Base-by-base conservation (phyloP, 2,329 filamentous ascomycete genomes). In the Colletotrichum sp. region DNA sequence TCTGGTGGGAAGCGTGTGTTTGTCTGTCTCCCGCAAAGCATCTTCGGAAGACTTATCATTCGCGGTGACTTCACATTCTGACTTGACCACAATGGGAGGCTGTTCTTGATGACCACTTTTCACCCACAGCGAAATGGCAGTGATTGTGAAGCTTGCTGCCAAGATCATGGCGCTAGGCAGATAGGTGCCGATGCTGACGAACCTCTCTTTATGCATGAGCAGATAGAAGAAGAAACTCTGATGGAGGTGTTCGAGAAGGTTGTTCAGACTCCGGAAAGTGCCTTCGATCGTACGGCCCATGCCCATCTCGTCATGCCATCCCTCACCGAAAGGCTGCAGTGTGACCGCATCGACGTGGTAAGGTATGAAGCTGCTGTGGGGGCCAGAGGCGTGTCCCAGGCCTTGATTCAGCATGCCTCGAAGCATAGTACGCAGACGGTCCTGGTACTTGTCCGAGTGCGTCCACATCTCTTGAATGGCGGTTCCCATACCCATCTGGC, bases 141-240 rank as follows among this genome's bases (percentile, higher is more conserved):
- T 98, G 82, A 99, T 96, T 34, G 95, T 98, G 82, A 99, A 99
- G 83, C 96, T 98, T 58, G 93, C 94, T 3, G 97, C 97, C 73
- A 99, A 90, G 67, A 99, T 86, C 97, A 99, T 99, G n/a, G 97
- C 97, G 80, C 95, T 98, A 0, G 97, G 97, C 5, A 99, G 90
- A 82, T 99, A 99, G 2, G 96, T 99, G 18, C 97, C 97, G 78
- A 99, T 99, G 85, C 96, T 99, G 79, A 99, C 97, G 82, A 99
- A 99, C 13, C 96, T 93, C 80, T 97, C 95, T 34, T 93, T 92
- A 79, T 98, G 94, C 92, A 99, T 96, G 60, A 99, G 90, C 67
- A 99, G 88, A 84, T 99, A 99, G 86, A 99, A 99, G 90, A 99
- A 99, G 88, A 99, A 99, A 84, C 96, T 98, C 86, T 99, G 97